Conservation (phyloP, 164 flowering plant species). For the Warburgia ugandensis region DNA sequence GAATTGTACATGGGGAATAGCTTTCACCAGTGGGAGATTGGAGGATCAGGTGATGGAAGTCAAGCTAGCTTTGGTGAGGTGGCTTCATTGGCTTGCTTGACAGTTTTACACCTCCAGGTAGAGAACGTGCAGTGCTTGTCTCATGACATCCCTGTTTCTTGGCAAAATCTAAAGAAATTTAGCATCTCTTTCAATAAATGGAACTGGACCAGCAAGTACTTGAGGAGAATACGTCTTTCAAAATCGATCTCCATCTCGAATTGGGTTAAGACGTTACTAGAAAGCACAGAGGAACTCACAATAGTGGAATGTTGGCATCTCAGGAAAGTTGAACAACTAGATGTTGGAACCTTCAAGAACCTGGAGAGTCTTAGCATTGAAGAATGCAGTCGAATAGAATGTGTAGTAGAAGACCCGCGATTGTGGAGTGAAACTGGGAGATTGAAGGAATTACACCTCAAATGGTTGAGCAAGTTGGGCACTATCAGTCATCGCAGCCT, state of each 20-base stretch:
- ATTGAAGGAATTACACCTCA: background rate
- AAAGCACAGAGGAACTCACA: background rate
- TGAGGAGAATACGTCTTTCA: background rate
- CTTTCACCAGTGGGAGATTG: slow-evolving; percentile 6
- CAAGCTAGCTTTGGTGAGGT: slow-evolving; percentile 5
- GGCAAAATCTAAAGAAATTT: slow-evolving; percentile 5
- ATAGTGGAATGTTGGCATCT: background rate
- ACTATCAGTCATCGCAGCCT: background rate
- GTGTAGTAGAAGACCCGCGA: background rate
- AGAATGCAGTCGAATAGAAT: background rate
- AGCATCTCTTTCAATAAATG: background rate
- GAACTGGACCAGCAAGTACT: background rate
- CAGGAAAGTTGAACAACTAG: background rate
- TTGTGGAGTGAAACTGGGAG: background rate
- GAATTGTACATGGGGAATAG: slow-evolving; percentile 5
- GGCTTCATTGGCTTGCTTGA: background rate
- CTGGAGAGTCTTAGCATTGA: background rate
- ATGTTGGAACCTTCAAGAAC: background rate
- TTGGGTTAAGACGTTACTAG: slow-evolving; percentile 1
- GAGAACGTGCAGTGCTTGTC: background rate
- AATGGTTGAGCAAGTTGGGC: background rate
- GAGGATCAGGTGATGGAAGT: background rate
- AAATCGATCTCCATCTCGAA: background rate
- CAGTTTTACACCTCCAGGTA: background rate
- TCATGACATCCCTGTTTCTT: background rate